Evolutionary conservation across 768 basidiomycete genomes (phyloP).

Genomic region (Hypholoma fasciculare): DNA sequence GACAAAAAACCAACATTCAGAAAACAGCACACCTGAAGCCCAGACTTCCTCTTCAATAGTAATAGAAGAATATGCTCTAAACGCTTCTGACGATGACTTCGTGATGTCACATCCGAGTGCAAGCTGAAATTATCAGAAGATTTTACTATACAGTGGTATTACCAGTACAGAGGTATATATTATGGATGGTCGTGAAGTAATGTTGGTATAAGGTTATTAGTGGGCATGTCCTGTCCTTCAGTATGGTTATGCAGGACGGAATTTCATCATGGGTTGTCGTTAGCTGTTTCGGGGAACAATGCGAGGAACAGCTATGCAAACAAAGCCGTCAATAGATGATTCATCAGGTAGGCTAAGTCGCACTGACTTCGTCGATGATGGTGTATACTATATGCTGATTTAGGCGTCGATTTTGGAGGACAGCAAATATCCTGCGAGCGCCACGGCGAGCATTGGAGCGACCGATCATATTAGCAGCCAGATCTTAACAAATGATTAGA

Average conservation of each 20-base stretch:
- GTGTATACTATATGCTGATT: slow-evolving; percentile 93
- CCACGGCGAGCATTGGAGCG: slow-evolving; percentile 92
- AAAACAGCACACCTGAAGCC: background rate
- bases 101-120: slow-evolving; percentile 6
- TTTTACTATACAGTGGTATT: slow-evolving; percentile 3
- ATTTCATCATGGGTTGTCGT: slow-evolving; percentile 3
- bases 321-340: background rate
- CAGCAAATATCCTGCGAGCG: slow-evolving; percentile 89
- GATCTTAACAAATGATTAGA: slow-evolving; percentile 47
- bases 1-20: background rate
- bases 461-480: slow-evolving; percentile 98
- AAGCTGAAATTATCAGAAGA: slow-evolving; percentile 7
- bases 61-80: slow-evolving; percentile 3
- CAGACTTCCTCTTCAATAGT: background rate
- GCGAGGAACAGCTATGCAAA: slow-evolving; percentile 27
- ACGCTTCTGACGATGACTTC: slow-evolving; percentile 3
- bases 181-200: slow-evolving; percentile 3
- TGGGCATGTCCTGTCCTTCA: background rate
- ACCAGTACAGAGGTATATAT: slow-evolving; percentile 11
- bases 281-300: slow-evolving; percentile 28
- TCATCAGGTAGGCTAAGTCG: background rate
- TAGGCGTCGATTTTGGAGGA: slow-evolving; percentile 90
- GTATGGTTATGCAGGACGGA: background rate
- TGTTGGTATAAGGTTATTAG: slow-evolving; percentile 1
- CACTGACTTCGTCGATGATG: slow-evolving; percentile 82